Evolutionary conservation across 441 rosid genomes (phyloP).

Genomic region (Bocquillonia castaneifolia): DNA sequence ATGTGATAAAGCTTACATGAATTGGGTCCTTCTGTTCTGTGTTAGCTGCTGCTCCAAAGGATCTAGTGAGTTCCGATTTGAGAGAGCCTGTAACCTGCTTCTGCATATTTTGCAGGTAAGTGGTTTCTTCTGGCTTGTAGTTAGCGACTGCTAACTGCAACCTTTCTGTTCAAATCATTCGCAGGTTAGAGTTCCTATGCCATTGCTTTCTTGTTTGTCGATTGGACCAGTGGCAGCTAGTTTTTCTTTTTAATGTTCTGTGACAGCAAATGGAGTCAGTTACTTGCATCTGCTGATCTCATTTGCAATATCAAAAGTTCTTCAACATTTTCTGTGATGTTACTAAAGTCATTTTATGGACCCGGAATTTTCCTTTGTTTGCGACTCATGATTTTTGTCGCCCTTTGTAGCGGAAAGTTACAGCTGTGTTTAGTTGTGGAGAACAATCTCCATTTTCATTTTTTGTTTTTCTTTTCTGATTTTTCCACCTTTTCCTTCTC

Average conservation of each 20-base stretch:
- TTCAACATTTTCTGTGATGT: no score
- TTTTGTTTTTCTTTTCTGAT: no score
- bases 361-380: not conserved
- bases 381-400: not conserved
- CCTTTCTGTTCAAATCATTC: not conserved
- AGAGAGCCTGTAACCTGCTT: conserved; percentile 3
- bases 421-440: no score
- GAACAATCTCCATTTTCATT: no score
- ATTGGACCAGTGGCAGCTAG: not conserved
- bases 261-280: not conserved
- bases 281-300: not conserved
- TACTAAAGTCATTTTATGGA: no score
- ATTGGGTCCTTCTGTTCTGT: not conserved
- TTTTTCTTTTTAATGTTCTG: not conserved
- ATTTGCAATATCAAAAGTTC: not conserved
- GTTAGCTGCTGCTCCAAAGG: not conserved
- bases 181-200: not conserved
- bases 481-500: no score
- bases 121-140: not conserved
- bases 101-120: conserved; percentile 15
- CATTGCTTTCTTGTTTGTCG: not conserved
- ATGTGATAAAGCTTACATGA: not conserved
- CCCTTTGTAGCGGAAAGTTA: no score
- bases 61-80: conserved; percentile 10
- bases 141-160: not conserved